Conservation (phyloP, 2,329 filamentous ascomycete genomes). For the Cercospora berteroae region DNA sequence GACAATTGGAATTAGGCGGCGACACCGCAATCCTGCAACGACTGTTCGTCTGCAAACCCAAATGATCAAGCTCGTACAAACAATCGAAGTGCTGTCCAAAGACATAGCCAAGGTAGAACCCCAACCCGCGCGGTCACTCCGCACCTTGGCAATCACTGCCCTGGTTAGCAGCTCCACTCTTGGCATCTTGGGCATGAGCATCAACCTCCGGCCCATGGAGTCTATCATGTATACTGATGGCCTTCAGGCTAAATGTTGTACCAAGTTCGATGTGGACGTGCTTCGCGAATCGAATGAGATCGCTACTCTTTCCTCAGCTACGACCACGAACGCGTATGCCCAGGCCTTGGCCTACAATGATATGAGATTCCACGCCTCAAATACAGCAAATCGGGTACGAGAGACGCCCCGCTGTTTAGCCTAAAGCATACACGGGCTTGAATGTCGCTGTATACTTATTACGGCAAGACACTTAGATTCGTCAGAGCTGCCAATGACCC, state of each 20-base stretch:
- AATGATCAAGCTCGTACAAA: too few species aligned
- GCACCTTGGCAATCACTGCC: neutral
- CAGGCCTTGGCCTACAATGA: neutral
- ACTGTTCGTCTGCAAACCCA: too few species aligned
- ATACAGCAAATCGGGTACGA: neutral
- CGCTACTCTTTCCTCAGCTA: neutral
- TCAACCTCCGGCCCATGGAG: neutral
- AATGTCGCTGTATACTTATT: neutral
- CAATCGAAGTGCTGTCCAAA: neutral
- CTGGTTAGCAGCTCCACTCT: neutral
- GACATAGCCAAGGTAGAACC: neutral
- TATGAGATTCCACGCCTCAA: neutral
- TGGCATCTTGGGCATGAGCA: neutral
- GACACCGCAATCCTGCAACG: too few species aligned
- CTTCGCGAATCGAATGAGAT: neutral
- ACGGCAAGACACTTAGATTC: neutral
- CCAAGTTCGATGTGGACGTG: neutral
- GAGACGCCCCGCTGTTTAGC: neutral
- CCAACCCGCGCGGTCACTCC: neutral
- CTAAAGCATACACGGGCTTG: neutral
- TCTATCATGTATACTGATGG: neutral
- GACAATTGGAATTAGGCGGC: too few species aligned
- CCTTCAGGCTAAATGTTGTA: neutral
- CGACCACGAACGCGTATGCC: neutral
- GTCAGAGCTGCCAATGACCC: neutral